Base-by-base conservation (phyloP, 805 yeast species). In the Wickerhamomyces canadensis region DNA sequence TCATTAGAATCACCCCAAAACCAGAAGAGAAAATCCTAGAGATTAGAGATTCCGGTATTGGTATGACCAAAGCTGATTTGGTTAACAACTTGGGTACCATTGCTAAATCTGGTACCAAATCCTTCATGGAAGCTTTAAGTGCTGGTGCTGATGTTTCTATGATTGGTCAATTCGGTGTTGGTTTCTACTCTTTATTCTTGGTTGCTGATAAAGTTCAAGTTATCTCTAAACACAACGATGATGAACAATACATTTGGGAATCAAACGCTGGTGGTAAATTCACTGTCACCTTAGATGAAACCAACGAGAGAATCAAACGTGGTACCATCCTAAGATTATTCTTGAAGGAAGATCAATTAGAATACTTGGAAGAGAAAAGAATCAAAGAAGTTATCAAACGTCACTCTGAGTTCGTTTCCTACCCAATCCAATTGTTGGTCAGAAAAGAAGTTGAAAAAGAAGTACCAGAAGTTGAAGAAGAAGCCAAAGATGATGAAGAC, bases 161-260 rank as follows among this genome's bases (percentile, higher is more conserved):
- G 98, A 93, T 93, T 73, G 99, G 99, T 79, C 98, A 93, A 75
- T 93, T 93, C 76, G 99, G 99, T 88, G 98, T 93, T 57, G 99
- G 99, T 81, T 93, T 93, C 91, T 93, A 93, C 83, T 93, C 99
- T 38, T 76, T 91, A 54, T 93, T 93, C 85, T 79, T 93, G 74
- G 98, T 93, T 64, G 98, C 98, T 58, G 99, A 93, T 74, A 86
- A 79, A 57, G 98, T 93, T 49, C 96, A 93, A 74, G 99, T 93
- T 57, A 86, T 93, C 65, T 86, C 98, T 45, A 93, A 93, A 78
- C 83, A 88, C 79, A 93, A 93, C 64, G 99, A 93, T 60, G 99
- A 93, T 65, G 98, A 93, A 67, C 99, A 93, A 76, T 93, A 93
- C 81, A 74, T 93, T 58, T 93, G 99, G 99, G 98, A 93, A 76